These are phyloP conservation scores for Zymoseptoria brevis DNA, from an alignment of 2,329 filamentous ascomycete species.

Conservation along the genomic window DNA sequence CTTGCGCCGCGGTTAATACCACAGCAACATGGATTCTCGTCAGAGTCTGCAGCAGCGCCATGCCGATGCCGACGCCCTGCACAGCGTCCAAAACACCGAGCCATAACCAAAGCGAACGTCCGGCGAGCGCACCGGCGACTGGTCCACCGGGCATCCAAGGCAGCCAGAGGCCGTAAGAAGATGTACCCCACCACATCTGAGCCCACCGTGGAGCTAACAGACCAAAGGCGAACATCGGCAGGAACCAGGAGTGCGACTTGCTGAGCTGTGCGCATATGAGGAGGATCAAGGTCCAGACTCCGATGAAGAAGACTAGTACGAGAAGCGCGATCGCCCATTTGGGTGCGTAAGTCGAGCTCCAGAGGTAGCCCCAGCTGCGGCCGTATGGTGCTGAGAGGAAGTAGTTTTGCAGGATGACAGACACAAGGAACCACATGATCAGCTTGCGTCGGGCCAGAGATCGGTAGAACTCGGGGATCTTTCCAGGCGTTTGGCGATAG, in stretches of 20 bases:
- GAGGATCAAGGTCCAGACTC: slow-evolving; percentile 47
- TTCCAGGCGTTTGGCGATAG: slow-evolving; percentile 54
- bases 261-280: slow-evolving; percentile 45
- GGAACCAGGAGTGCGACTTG: slow-evolving; percentile 53
- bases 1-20: slow-evolving; percentile 52
- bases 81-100: slow-evolving; percentile 55
- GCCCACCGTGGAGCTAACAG: slow-evolving; percentile 57
- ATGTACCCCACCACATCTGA: slow-evolving; percentile 58
- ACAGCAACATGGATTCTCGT: slow-evolving; percentile 56
- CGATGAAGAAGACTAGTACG: slow-evolving; percentile 44
- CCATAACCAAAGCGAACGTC: slow-evolving; percentile 55
- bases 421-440: slow-evolving; percentile 56
- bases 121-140: slow-evolving; percentile 36
- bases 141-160: slow-evolving; percentile 43
- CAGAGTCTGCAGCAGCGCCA: slow-evolving; percentile 54
- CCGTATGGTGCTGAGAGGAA: slow-evolving; percentile 57
- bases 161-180: slow-evolving; percentile 51
- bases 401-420: slow-evolving; percentile 57
- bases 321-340: slow-evolving; percentile 49
- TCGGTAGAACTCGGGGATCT: slow-evolving; percentile 55
- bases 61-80: slow-evolving; percentile 57
- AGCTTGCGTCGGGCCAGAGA: slow-evolving; percentile 53
- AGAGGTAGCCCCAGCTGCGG: slow-evolving; percentile 57
- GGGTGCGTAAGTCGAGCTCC: slow-evolving; percentile 46
- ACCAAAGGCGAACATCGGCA: slow-evolving; percentile 58